Base-by-base conservation (phyloP, 306 rosid genomes). In the Vigna angularis region DNA sequence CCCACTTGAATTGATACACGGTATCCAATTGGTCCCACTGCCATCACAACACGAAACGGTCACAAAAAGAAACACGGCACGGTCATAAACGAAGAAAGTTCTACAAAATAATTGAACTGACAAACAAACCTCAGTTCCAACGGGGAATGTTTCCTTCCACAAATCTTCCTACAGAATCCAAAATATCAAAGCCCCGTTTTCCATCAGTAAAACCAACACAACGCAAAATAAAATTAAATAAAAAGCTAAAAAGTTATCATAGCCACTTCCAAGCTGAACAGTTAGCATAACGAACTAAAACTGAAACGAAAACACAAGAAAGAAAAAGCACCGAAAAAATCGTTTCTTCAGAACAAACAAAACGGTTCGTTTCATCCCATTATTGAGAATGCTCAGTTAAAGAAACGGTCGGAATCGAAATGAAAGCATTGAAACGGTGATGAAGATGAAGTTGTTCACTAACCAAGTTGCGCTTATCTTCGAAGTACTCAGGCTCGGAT, bases 401-500 rank as follows among this genome's bases (percentile, higher is more conserved):
- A 26, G 9, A 32, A 62, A 64, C 1, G 28, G 49, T 11, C 22
- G 1, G n/a, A 66, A 66, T 66, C 22, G 45, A 8, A 62, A 62
- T 8, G 0, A 34, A 62, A 62, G 8, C 0, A 1, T 12, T 57
- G 32, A 52, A 17, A 9, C 26, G 26, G 58, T n/a, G 57, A n/a
- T 7, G 22, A 42, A 2, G 47, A 15, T 3, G 44, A 22, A 45
- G 52, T 42, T 42, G 73, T 26, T 24, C 15, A 47, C 51, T 16
- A 59, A 87, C 90, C 88, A 87, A 84, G 81, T 87, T 87, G 59
- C 90, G 90, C 79, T 84, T 76, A 44, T 87, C 90, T 79, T 87
- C 83, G 61, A 87, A 82, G 85, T 79, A 87, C 45, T 87, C 85
- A 8, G 86, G 86, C 34, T 87, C 83, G 59, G 83, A 20, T 36